Percentiles rank a stretch among this genome's conserved stretches.
phyloP scores from a whole-genome alignment of 495 filamentous ascomycete genomes.

The Aspergillus bridgeri region DNA sequence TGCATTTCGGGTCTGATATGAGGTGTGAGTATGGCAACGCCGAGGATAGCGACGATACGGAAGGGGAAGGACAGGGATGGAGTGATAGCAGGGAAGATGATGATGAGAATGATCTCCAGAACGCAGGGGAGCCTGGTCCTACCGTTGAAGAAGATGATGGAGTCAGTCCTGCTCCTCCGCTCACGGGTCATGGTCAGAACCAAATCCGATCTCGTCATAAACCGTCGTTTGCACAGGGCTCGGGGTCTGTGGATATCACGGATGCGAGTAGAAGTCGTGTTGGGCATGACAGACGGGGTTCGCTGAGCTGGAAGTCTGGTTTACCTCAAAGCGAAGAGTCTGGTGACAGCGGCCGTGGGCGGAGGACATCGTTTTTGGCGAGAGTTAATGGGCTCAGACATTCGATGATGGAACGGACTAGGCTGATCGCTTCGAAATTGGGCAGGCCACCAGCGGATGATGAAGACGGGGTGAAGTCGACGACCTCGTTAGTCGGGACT shows the following conservation, averaged over 20 bases:
- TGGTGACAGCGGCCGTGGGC: background rate
- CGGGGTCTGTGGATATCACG: background rate
- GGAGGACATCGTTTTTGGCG: constrained; percentile 1
- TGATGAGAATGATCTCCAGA: too few species aligned
- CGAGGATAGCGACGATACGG: background rate
- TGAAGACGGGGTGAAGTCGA: constrained; percentile 4
- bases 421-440: constrained; percentile 6
- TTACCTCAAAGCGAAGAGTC: background rate
- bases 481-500: background rate
- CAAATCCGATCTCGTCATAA: background rate
- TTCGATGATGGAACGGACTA: background rate
- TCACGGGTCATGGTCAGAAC: background rate
- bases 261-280: background rate
- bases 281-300: background rate
- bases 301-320: background rate
- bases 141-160: background rate
- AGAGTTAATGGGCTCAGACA: background rate
- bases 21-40: constrained; percentile 12
- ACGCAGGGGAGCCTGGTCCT: background rate
- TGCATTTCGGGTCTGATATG: constrained; percentile 12
- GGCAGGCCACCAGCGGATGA: constrained; percentile 5
- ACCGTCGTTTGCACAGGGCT: background rate
- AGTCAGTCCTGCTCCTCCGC: background rate
- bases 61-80: background rate
- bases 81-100: background rate